Percentiles rank a stretch among this genome's conserved stretches.
Evolutionary conservation across 1,284 basidiomycete genomes (phyloP).

Genomic region (Jaminaea rosea): DNA sequence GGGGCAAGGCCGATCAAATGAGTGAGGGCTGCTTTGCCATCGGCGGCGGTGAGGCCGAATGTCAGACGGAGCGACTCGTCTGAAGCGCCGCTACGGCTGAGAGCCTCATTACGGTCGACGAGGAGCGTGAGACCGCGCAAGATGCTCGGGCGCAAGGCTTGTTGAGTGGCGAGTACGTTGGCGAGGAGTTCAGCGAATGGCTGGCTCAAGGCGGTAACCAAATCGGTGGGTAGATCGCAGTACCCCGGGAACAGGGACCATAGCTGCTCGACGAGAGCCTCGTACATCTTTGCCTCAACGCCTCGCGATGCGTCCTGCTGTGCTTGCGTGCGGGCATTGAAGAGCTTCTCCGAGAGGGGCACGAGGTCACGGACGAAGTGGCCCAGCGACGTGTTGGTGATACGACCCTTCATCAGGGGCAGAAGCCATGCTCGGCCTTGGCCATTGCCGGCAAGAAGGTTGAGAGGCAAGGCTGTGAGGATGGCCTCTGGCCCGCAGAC

Average conservation of each 20-base stretch:
- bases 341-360: slow-evolving; percentile 85
- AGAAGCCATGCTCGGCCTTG: slow-evolving; percentile 74
- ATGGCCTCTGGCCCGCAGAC: slow-evolving; percentile 76
- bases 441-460: slow-evolving; percentile 52
- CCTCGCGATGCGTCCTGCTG: slow-evolving; percentile 65
- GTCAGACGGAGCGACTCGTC: slow-evolving; percentile 51
- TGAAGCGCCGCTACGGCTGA: slow-evolving; percentile 51
- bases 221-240: slow-evolving; percentile 74
- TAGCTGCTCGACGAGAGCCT: slow-evolving; percentile 79
- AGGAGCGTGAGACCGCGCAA: slow-evolving; percentile 71
- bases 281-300: slow-evolving; percentile 86
- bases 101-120: slow-evolving; percentile 62
- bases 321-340: slow-evolving; percentile 56
- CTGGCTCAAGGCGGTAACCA: slow-evolving; percentile 46
- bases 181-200: slow-evolving; percentile 60
- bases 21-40: slow-evolving; percentile 62
- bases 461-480: slow-evolving; percentile 69
- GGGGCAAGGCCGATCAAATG: slow-evolving; percentile 72
- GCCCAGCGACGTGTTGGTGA: slow-evolving; percentile 67
- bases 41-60: slow-evolving; percentile 55
- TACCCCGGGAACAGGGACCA: slow-evolving; percentile 64
- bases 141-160: slow-evolving; percentile 69
- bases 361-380: slow-evolving; percentile 88
- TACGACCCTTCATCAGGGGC: slow-evolving; percentile 69
- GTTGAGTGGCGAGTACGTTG: slow-evolving; percentile 80